Conservation (phyloP, 768 basidiomycete genomes). For the Amanita exitialis region DNA sequence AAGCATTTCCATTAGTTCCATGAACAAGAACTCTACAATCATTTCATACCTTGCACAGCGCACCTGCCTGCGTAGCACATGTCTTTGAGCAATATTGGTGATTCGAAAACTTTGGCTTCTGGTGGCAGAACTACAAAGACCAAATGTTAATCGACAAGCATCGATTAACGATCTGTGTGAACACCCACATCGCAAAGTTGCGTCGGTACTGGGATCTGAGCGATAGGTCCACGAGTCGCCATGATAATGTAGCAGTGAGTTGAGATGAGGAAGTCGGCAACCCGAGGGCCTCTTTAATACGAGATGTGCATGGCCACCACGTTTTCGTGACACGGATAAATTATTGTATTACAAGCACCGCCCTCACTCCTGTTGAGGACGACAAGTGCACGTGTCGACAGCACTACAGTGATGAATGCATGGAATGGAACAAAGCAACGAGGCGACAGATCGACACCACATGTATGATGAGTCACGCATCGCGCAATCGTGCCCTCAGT, state of each 20-base stretch:
- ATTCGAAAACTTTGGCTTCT: conserved; percentile 36
- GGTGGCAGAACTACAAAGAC: conserved; percentile 33
- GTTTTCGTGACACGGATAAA: background rate
- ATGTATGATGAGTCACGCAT: conserved; percentile 10
- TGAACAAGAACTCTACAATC: background rate
- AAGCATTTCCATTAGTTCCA: background rate
- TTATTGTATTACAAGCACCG: conserved; percentile 5
- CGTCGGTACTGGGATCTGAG: conserved; percentile 8
- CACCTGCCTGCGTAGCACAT: conserved; percentile 36
- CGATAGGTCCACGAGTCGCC: conserved; percentile 17
- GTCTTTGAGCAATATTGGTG: conserved; percentile 44
- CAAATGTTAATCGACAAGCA: background rate
- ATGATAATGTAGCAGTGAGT: conserved; percentile 12
- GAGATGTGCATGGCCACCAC: conserved; percentile 1
- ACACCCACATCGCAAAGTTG: conserved; percentile 31
- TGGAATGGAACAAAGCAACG: conserved; percentile 15
- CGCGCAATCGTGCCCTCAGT: conserved; percentile 45
- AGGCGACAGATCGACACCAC: conserved; percentile 14
- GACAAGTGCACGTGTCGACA: conserved; percentile 19
- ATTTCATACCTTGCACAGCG: conserved; percentile 30
- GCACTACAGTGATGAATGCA: conserved; percentile 10
- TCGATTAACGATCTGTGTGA: background rate
- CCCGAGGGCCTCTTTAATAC: conserved; percentile 7
- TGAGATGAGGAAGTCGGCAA: conserved; percentile 3
- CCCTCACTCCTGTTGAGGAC: conserved; percentile 7